Evolutionary conservation across 345 rosid species (phyloP).

Genomic region (Linum trigynum): DNA sequence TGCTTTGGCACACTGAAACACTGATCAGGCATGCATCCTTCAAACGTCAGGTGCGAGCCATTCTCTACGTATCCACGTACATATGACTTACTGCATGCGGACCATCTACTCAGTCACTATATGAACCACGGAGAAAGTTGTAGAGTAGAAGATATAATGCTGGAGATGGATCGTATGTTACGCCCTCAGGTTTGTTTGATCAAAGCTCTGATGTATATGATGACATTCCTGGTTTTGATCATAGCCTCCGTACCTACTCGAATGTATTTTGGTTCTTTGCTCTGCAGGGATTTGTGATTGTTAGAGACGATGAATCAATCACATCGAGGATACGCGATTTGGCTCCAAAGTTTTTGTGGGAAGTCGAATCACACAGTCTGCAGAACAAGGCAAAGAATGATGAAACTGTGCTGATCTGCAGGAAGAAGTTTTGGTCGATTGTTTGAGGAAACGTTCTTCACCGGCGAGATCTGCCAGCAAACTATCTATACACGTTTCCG

Average conservation of each 20-base stretch:
- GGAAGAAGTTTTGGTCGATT: slow-evolving; percentile 81
- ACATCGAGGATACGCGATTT: slow-evolving; percentile 46
- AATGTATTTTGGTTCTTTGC: neutral
- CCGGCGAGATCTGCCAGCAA: too few species aligned
- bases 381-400: slow-evolving; percentile 45
- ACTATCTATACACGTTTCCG: too few species aligned
- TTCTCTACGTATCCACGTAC: slow-evolving; percentile 94
- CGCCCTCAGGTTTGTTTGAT: slow-evolving; percentile 59
- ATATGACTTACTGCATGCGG: slow-evolving; percentile 72
- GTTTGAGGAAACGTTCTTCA: slow-evolving; percentile 12
- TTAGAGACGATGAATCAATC: slow-evolving; percentile 62
- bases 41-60: slow-evolving; percentile 67
- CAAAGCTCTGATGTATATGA: neutral
- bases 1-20: neutral
- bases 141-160: slow-evolving; percentile 64
- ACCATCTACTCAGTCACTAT: slow-evolving; percentile 55
- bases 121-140: slow-evolving; percentile 48
- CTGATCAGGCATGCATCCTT: neutral
- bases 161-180: slow-evolving; percentile 85
- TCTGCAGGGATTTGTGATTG: slow-evolving; percentile 67
- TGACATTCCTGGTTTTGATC: neutral
- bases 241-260: too few species aligned
- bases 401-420: slow-evolving; percentile 61
- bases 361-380: slow-evolving; percentile 46
- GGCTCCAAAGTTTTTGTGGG: slow-evolving; percentile 78